Base-by-base conservation (phyloP, 495 filamentous ascomycete genomes). In the Talaromyces nanjingensis region DNA sequence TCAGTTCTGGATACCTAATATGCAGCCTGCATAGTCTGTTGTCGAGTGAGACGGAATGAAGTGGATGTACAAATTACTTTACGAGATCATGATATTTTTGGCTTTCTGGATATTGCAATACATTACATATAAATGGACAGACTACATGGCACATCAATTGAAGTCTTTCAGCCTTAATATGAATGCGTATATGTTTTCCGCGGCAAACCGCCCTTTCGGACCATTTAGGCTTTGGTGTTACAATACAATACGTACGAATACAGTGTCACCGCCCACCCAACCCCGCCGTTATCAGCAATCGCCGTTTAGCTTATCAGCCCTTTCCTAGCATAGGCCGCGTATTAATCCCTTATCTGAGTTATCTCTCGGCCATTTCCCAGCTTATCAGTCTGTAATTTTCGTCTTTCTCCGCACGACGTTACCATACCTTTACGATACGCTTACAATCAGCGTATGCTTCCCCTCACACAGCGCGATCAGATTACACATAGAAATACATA, bases 1-100 rank as follows among this genome's bases (percentile, higher is more conserved):
- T 60, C 74, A 75, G 27, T 77, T 77, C 65, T 79, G 77, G 77
- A 58, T 76, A 20, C 6, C 59, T 7, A 49, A 29, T 47, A n/a
- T 37, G 20, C 59, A 45, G 34, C n/a, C 12, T 55, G 52, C 24
- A 25, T 55, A 55, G 20, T 25, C 20, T 24, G 29, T 24, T 25
- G 9, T 25, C 22, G 22, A 9, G 49, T 24, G 2, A 7, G 20
- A 20, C 22, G 22, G 18, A 20, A 12, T 52, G 49, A 24, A 25
- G 3, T n/a, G 9, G 45, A 25, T 55, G 52, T 55, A 27, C 25
- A 16, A 16, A 34, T 24, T 12, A 22, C 9, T 37, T 39, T 39
- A 59, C 57, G 57, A 59, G 18, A 59, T 37, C 7, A 34, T 34
- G 31, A 59, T 49, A 3, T 20, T 49, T 49, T 9, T 20, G 6